Evolutionary conservation across 495 filamentous ascomycete genomes (phyloP).

Genomic region (Apiosordaria backusii): DNA sequence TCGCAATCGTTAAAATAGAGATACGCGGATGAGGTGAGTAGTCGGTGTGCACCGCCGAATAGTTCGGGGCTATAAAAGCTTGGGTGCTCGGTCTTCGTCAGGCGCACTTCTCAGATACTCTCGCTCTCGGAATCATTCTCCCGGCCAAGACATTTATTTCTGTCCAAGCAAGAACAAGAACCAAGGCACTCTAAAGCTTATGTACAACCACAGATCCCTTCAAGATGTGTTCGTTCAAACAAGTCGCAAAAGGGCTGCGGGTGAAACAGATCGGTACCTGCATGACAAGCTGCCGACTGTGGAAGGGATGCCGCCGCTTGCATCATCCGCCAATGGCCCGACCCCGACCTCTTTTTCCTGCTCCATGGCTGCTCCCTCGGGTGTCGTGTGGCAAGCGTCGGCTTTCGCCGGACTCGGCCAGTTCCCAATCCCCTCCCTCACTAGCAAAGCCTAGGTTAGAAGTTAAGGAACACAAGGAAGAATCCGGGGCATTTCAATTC

Average conservation of each 20-base stretch:
- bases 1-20: too few species aligned
- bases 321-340: not conserved
- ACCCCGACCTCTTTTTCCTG: not conserved
- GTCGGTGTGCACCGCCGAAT: not conserved
- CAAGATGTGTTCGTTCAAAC: not conserved
- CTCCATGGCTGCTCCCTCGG: not conserved
- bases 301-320: slow-evolving; percentile 1
- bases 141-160: not conserved
- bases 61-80: not conserved
- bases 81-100: not conserved
- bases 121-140: not conserved
- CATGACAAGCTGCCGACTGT: slow-evolving; percentile 3
- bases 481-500: not conserved
- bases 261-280: slow-evolving; percentile 16
- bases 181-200: not conserved
- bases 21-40: not conserved
- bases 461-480: not conserved
- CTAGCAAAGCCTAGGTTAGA: not conserved
- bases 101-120: not conserved
- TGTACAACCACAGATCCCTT: too few species aligned
- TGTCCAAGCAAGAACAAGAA: not conserved
- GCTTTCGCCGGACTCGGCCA: slow-evolving; percentile 21
- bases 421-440: not conserved
- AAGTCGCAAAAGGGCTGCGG: not conserved
- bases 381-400: slow-evolving; percentile 17